Conservation (phyloP, 352 stramenopile species). For the Phytophthora multivora region DNA sequence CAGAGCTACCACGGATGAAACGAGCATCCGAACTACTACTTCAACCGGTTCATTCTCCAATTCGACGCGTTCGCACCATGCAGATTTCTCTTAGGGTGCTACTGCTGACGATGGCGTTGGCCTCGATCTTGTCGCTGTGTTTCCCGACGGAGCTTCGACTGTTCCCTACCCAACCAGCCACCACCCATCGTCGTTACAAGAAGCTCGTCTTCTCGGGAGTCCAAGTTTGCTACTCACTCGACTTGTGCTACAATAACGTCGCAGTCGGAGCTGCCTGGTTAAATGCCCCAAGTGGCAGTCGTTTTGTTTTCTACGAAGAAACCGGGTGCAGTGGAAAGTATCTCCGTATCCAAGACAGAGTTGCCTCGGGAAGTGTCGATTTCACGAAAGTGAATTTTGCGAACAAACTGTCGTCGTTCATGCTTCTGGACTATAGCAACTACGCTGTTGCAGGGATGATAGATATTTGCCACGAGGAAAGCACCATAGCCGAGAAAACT, state of each 20-base stretch:
- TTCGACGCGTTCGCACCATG: not conserved
- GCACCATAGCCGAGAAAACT: no score
- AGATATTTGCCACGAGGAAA: slow-evolving; percentile 13
- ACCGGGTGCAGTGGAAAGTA: slow-evolving; percentile 6
- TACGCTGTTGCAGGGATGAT: slow-evolving; percentile 9
- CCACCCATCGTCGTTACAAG: slow-evolving; percentile 11
- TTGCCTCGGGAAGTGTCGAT: slow-evolving; percentile 4
- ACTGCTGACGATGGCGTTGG: not conserved
- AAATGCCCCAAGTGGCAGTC: not conserved
- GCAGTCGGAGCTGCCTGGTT: slow-evolving; percentile 9
- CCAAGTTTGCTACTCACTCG: slow-evolving; percentile 22
- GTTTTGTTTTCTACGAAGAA: slow-evolving; percentile 14
- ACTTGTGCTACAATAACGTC: slow-evolving; percentile 24
- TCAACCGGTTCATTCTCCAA: not conserved
- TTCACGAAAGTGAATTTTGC: slow-evolving; percentile 15
- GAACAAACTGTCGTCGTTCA: slow-evolving; percentile 24
- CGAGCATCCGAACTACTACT: not conserved
- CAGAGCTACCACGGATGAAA: no score
- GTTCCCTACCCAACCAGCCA: slow-evolving; percentile 2
- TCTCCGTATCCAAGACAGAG: not conserved
- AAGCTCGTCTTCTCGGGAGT: slow-evolving; percentile 13
- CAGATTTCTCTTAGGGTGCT: not conserved
- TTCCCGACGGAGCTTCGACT: slow-evolving; percentile 14
- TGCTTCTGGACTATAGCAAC: slow-evolving; percentile 4
- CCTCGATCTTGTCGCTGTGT: not conserved